Percentiles rank a stretch among this genome's conserved stretches.
Evolutionary conservation across 2,329 filamentous ascomycete genomes (phyloP).

Genomic region (Fusarium albosuccineum): DNA sequence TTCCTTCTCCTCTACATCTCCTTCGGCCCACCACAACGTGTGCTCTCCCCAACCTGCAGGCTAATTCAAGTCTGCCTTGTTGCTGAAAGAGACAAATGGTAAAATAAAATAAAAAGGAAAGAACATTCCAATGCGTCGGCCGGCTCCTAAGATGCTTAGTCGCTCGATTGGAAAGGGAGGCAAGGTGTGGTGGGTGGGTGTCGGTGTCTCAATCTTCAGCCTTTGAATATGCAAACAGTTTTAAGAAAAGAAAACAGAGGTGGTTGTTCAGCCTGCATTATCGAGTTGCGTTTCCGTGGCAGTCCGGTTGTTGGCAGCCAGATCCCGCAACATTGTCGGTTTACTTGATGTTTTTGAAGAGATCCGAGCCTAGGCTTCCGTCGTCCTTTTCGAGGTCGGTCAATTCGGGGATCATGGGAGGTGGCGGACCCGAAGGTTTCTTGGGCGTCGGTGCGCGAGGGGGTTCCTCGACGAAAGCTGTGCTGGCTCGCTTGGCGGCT

Average conservation of each 20-base stretch:
- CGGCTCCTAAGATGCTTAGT: conserved; percentile 40
- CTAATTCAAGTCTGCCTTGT: conserved; percentile 27
- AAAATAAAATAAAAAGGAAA: conserved; percentile 22
- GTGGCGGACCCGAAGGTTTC: conserved; percentile 64
- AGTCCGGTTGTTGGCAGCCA: conserved; percentile 12
- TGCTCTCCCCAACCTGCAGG: conserved; percentile 28
- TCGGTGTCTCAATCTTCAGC: conserved; percentile 41
- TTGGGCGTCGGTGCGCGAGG: conserved; percentile 44
- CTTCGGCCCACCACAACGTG: conserved; percentile 19
- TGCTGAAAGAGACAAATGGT: conserved; percentile 25
- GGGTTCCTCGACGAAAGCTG: conserved; percentile 55
- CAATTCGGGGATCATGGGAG: conserved; percentile 72
- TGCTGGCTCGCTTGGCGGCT: conserved; percentile 56
- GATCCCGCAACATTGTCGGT: conserved; percentile 12
- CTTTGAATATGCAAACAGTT: conserved; percentile 43
- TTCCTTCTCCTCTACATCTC: conserved; percentile 35
- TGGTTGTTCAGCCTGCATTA: conserved; percentile 30
- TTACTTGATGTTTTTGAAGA: conserved; percentile 73
- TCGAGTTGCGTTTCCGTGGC: conserved; percentile 9
- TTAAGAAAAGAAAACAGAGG: conserved; percentile 32
- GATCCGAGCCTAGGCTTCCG: conserved; percentile 62
- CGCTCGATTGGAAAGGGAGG: conserved; percentile 40
- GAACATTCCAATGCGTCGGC: conserved; percentile 33
- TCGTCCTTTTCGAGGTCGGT: conserved; percentile 64
- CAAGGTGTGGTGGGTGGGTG: conserved; percentile 30